These are phyloP conservation scores for Hagleromyces aurorensis DNA, from an alignment of 805 yeast genomes.

Conservation along the genomic window DNA sequence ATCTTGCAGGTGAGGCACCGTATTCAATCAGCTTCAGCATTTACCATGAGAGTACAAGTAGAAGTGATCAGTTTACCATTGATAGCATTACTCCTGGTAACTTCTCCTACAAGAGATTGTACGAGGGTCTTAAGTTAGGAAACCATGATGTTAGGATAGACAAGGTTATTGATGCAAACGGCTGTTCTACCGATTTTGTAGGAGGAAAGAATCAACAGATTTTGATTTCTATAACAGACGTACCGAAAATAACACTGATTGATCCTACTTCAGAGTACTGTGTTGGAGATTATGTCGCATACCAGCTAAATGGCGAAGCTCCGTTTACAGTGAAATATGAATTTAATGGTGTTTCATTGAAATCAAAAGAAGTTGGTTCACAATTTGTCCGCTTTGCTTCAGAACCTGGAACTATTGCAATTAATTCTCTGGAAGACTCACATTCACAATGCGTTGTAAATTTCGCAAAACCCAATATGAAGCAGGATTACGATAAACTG, in stretches of 20 bases:
- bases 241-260: slow-evolving; percentile 54
- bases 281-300: slow-evolving; percentile 85
- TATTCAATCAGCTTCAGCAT: slow-evolving; percentile 50
- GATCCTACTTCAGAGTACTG: slow-evolving; percentile 52
- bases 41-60: slow-evolving; percentile 52
- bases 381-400: slow-evolving; percentile 67
- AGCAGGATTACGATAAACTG: slow-evolving; percentile 28
- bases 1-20: slow-evolving; percentile 52
- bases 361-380: slow-evolving; percentile 43
- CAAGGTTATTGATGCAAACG: slow-evolving; percentile 57
- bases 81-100: slow-evolving; percentile 34
- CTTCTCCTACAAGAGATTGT: slow-evolving; percentile 37
- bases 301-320: slow-evolving; percentile 66
- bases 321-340: slow-evolving; percentile 72
- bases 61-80: slow-evolving; percentile 39
- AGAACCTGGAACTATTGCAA: slow-evolving; percentile 65
- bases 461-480: slow-evolving; percentile 36
- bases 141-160: slow-evolving; percentile 53
- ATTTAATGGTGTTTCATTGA: slow-evolving; percentile 55
- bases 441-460: slow-evolving; percentile 65
- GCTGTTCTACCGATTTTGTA: slow-evolving; percentile 49
- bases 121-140: slow-evolving; percentile 56
- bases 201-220: slow-evolving; percentile 33
- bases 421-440: slow-evolving; percentile 66
- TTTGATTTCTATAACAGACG: slow-evolving; percentile 60